These are phyloP conservation scores for Artemisia argyi DNA, from an alignment of 129 eudicot species.

Conservation along the genomic window DNA sequence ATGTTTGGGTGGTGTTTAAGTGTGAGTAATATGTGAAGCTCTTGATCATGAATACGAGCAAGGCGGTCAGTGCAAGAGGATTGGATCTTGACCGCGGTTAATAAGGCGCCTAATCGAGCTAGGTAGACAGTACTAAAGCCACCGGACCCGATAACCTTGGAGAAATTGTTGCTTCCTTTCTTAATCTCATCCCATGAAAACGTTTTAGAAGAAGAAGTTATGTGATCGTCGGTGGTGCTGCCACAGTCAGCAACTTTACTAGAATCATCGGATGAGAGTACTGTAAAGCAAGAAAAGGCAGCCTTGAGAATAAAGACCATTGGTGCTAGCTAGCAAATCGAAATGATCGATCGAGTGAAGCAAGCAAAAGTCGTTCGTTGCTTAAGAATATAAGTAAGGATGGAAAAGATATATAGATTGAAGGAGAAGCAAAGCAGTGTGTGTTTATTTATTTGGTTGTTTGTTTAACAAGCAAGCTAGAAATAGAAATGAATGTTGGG, in stretches of 20 bases:
- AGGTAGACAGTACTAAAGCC: conserved; percentile 83
- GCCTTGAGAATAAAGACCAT: conserved; percentile 30
- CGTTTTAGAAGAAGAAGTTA: conserved; percentile 10
- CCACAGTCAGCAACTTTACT: conserved; percentile 26
- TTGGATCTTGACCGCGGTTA: conserved; percentile 63
- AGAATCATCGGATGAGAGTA: conserved; percentile 5
- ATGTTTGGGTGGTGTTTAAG: conserved; percentile 62
- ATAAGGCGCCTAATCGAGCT: conserved; percentile 40
- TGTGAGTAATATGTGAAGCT: conserved; percentile 47
- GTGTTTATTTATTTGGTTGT: background rate
- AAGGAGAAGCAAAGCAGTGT: background rate
- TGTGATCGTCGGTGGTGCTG: too few species aligned
- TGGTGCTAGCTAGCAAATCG: background rate
- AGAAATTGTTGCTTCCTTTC: conserved; percentile 40
- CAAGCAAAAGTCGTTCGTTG: background rate
- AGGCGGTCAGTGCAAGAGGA: conserved; percentile 53
- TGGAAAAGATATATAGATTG: conserved; percentile 12
- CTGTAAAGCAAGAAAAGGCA: conserved; percentile 20
- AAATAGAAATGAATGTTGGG: background rate
- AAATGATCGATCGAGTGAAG: background rate
- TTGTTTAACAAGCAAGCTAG: background rate
- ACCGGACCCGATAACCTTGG: conserved; percentile 58
- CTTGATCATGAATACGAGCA: conserved; percentile 46
- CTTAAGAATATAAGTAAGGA: background rate
- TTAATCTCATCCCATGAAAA: conserved; percentile 56